Base-by-base conservation (phyloP, 257 asterid species). In the Solanum etuberosum region DNA sequence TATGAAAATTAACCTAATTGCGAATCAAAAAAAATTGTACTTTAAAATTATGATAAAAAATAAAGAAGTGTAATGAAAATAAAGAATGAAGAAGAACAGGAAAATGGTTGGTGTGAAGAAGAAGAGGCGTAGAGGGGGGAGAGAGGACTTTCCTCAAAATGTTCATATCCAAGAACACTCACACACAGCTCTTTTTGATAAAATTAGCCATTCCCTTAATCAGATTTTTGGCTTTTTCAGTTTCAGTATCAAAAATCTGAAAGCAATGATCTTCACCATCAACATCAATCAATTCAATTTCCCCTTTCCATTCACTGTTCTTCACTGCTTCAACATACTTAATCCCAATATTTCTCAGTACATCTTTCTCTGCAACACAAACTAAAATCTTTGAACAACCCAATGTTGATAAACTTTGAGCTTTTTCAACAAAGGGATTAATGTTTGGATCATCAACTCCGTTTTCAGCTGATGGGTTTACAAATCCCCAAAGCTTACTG, bases 241-340 rank as follows among this genome's bases (percentile, higher is more conserved):
- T 13, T 3, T 88, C 46, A 65, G 82, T 63, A 51, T 63, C 25
- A 38, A 59, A 85, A n/a, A 88, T 9, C 34, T 88, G 88, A 25
- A 88, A 88, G 70, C 88, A 86, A 80, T 88, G 90, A 35, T 10
- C 88, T 73, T 88, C 90, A 46, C 89, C 90, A 82, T 86, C 72
- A 54, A 88, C 89, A 31, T 81, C 85, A 83, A 86, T 74, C 43
- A 86, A 34, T 15, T 88, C 87, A 23, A 88, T 68, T 70, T 86
- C 88, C 2, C 90, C 89, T 38, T 82, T 83, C 90, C 90, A 88
- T 34, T 43, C 87, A 87, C 89, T 83, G 13, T 83, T 54, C 68
- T 87, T 87, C 54, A 87, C 76, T 34, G 77, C 89, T 68, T 83
- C 85, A 15, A 20, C 89, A 83, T 87, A 87, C 12, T 71, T 20